These are phyloP conservation scores for Metarhizium rileyi DNA, from an alignment of 2,329 filamentous ascomycete species.

Conservation along the genomic window DNA sequence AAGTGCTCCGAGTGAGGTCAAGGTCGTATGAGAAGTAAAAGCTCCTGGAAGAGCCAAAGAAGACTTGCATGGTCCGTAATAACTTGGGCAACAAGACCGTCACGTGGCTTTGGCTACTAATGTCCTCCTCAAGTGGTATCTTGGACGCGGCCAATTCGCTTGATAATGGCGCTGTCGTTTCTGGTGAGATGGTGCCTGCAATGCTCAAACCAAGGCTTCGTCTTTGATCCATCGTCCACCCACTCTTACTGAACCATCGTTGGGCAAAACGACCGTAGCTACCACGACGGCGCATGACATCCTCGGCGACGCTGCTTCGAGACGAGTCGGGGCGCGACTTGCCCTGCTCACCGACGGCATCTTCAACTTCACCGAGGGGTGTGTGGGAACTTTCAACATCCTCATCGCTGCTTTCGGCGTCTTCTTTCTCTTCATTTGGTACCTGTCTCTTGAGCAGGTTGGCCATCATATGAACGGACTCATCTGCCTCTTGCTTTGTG, in stretches of 20 bases:
- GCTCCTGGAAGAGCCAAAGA: conserved; percentile 72
- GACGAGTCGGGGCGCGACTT: conserved; percentile 23
- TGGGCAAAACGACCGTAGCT: conserved; percentile 84
- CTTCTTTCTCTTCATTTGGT: conserved; percentile 30
- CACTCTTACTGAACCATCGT: conserved; percentile 81
- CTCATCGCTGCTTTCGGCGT: conserved; percentile 40
- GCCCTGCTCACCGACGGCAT: conserved; percentile 23
- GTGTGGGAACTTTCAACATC: conserved; percentile 25
- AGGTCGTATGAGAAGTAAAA: conserved; percentile 96
- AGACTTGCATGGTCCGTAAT: conserved; percentile 70
- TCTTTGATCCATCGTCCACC: conserved; percentile 65
- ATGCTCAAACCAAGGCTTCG: conserved; percentile 59
- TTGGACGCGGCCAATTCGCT: conserved; percentile 13
- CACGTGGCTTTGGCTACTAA: conserved; percentile 15
- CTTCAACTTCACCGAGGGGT: conserved; percentile 36
- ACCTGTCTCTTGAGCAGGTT: conserved; percentile 27
- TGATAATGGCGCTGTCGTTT: conserved; percentile 11
- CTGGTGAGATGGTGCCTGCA: conserved; percentile 13
- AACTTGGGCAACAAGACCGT: conserved; percentile 68
- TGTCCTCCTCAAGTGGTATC: conserved; percentile 31
- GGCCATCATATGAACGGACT: conserved; percentile 56
- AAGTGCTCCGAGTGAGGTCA: conserved; percentile 67
- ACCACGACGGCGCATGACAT: conserved; percentile 76
- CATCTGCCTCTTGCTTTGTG: conserved; percentile 63
- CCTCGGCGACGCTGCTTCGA: conserved; percentile 65